Evolutionary conservation across 2,329 filamentous ascomycete species (phyloP).

Genomic region (Aspergillus bombycis): DNA sequence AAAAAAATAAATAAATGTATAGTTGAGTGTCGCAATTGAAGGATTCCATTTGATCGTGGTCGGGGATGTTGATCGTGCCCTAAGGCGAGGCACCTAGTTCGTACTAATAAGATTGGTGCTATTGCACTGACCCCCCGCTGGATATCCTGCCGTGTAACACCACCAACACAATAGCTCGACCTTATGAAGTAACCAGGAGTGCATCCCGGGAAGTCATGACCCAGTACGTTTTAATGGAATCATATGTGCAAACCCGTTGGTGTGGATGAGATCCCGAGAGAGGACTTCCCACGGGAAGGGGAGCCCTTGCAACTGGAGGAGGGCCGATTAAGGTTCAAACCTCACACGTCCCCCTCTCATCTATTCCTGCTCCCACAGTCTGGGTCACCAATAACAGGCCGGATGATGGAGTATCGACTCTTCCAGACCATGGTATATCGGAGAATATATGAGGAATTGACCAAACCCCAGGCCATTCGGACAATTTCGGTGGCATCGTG

Average conservation of each 20-base stretch:
- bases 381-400: background rate
- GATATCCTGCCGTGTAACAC: conserved; percentile 11
- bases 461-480: background rate
- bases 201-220: background rate
- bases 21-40: background rate
- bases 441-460: conserved; percentile 18
- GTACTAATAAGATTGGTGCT: background rate
- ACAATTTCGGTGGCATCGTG: conserved; percentile 5
- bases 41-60: background rate
- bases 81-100: background rate
- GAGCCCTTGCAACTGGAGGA: conserved; percentile 10
- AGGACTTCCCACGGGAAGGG: conserved; percentile 1
- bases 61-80: background rate
- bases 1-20: no score
- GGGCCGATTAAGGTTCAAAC: conserved; percentile 16
- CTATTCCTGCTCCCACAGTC: conserved; percentile 8
- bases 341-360: conserved; percentile 9
- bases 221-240: no score
- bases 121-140: background rate
- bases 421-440: conserved; percentile 20
- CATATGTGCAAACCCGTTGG: conserved; percentile 4
- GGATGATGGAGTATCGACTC: conserved; percentile 4
- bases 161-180: background rate
- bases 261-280: conserved; percentile 11
- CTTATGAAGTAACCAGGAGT: background rate